Evolutionary conservation across 805 yeast genomes (phyloP).

Genomic region (Suhomyces vadensis): DNA sequence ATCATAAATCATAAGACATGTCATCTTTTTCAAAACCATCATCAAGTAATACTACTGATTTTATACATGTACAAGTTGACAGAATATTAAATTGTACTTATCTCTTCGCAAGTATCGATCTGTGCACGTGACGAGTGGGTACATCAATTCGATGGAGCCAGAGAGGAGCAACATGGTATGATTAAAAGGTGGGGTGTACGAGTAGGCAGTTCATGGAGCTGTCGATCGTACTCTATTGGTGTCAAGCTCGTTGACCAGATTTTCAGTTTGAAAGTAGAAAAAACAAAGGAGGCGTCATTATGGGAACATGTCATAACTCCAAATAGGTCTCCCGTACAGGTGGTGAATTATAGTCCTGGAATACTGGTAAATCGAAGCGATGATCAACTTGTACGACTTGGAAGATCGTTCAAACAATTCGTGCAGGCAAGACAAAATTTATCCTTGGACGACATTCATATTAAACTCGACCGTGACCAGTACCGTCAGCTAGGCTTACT

Average conservation of each 20-base stretch:
- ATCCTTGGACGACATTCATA: not conserved
- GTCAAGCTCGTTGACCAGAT: not conserved
- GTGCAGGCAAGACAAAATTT: not conserved
- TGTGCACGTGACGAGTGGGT: no score
- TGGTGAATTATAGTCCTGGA: not conserved
- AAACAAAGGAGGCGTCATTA: not conserved
- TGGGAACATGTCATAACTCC: constrained; percentile 1
- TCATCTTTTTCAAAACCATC: no score
- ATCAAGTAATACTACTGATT: no score
- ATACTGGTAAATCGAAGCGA: constrained; percentile 2
- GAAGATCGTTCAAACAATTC: constrained; percentile 3
- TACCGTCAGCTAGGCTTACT: not conserved
- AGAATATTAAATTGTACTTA: no score
- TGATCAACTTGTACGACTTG: constrained; percentile 1
- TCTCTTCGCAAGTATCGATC: no score
- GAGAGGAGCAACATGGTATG: not conserved
- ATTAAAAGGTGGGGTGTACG: not conserved
- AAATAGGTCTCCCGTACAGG: no score
- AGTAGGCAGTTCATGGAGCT: not conserved
- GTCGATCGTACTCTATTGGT: not conserved
- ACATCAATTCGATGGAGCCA: not conserved
- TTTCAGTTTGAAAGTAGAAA: not conserved
- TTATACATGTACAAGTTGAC: no score
- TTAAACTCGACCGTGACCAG: not conserved
- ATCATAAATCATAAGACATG: no score